Conservation (phyloP, 306 rosid genomes). For the Fragaria nilgerrensis region DNA sequence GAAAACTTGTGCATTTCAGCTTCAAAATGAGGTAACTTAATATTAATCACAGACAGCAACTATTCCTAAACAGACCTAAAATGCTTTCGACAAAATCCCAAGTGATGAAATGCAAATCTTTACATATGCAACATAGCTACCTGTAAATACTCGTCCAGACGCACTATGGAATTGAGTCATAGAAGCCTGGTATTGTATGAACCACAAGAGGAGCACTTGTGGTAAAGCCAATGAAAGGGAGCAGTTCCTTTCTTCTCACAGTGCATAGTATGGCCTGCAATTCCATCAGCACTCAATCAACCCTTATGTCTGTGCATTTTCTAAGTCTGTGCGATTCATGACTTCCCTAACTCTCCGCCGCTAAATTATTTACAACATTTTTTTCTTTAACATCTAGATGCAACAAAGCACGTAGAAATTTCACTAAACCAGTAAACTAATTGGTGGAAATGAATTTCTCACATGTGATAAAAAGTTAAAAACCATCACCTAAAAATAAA, state of each 20-base stretch:
- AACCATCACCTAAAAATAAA: not conserved
- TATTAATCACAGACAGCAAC: not conserved
- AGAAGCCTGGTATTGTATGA: constrained; percentile 83
- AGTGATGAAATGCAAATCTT: constrained; percentile 22
- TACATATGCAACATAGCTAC: constrained; percentile 25
- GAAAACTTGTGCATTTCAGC: not conserved
- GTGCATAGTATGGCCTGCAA: constrained; percentile 80
- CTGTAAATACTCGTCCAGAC: constrained; percentile 23
- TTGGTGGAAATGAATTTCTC: not conserved
- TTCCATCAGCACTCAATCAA: constrained; percentile 21
- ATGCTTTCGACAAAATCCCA: constrained; percentile 17
- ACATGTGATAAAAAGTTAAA: not conserved
- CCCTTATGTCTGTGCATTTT: not conserved
- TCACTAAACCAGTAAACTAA: not conserved
- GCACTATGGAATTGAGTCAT: constrained; percentile 32
- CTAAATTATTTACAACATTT: not conserved
- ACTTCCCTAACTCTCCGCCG: not conserved
- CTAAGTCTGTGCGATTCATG: too few relatives aligned
- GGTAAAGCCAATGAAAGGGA: constrained; percentile 84
- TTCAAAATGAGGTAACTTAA: not conserved
- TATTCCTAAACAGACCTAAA: not conserved
- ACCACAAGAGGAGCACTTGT: constrained; percentile 73
- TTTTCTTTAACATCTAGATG: too few relatives aligned
- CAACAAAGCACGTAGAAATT: not conserved
- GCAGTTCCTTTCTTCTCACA: constrained; percentile 87